A percentile compares a stretch with the other conserved stretches of the same genome.
phyloP scores from a whole-genome alignment of 768 basidiomycete genomes.

The Termitomyces sp. region DNA sequence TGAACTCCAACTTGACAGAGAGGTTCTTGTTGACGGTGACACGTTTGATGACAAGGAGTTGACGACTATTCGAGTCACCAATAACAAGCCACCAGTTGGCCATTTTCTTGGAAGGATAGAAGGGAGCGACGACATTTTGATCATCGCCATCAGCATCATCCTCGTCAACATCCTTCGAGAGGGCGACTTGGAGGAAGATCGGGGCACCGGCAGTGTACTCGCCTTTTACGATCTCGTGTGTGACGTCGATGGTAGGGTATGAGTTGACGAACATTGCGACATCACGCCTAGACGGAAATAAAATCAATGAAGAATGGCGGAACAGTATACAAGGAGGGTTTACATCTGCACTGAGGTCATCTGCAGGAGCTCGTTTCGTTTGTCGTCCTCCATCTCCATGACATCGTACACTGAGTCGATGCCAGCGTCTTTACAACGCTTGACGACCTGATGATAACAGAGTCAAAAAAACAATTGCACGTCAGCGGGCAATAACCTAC shows the following conservation, averaged over 20 bases:
- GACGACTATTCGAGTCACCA: slow-evolving; percentile 75
- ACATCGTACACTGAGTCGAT: slow-evolving; percentile 94
- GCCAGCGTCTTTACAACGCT: slow-evolving; percentile 76
- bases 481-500: slow-evolving; percentile 32
- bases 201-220: slow-evolving; percentile 84
- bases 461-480: neutral
- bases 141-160: slow-evolving; percentile 64
- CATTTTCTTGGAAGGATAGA: slow-evolving; percentile 86
- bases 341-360: slow-evolving; percentile 88
- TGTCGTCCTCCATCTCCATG: slow-evolving; percentile 97
- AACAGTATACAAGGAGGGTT: slow-evolving; percentile 25
- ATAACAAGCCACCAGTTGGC: slow-evolving; percentile 98
- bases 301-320: slow-evolving; percentile 8
- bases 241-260: slow-evolving; percentile 93
- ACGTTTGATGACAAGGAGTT: slow-evolving; percentile 81
- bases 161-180: slow-evolving; percentile 79
- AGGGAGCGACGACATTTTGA: slow-evolving; percentile 87
- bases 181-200: slow-evolving; percentile 71
- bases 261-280: slow-evolving; percentile 96
- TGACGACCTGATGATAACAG: slow-evolving; percentile 50
- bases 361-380: slow-evolving; percentile 73
- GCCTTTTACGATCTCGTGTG: slow-evolving; percentile 79
- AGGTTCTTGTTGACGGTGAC: slow-evolving; percentile 87
- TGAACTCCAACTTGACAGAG: slow-evolving; percentile 85
- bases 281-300: slow-evolving; percentile 58